These are phyloP conservation scores for Abrus precatorius DNA, from an alignment of 306 rosid species.

Conservation along the genomic window DNA sequence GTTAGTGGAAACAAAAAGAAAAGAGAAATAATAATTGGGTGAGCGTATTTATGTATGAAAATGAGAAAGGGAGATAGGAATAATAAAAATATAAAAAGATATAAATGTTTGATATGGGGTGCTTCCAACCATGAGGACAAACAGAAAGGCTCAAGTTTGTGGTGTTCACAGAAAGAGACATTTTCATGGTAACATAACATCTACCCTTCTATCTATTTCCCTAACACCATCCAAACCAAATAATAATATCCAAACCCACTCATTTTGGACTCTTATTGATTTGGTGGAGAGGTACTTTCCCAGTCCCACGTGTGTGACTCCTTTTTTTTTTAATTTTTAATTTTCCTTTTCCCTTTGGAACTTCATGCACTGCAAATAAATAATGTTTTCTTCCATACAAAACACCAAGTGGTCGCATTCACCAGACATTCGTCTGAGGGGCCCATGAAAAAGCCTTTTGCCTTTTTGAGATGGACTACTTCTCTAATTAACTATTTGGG, in stretches of 20 bases:
- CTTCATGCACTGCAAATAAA: constrained; percentile 39
- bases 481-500: constrained; percentile 10
- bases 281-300: constrained; percentile 51
- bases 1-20: background rate
- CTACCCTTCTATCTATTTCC: constrained; percentile 38
- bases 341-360: constrained; percentile 21
- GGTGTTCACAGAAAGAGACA: constrained; percentile 47
- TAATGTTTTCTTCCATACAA: constrained; percentile 15
- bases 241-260: constrained; percentile 50
- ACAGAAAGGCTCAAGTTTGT: constrained; percentile 33
- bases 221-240: constrained; percentile 43
- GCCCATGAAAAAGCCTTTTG: constrained; percentile 35
- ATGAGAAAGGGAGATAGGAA: constrained; percentile 21
- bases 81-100: constrained; percentile 27
- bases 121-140: constrained; percentile 49
- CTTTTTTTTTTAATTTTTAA: constrained; percentile 1
- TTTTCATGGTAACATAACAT: constrained; percentile 43
- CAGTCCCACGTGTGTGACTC: constrained; percentile 52
- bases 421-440: constrained; percentile 49
- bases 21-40: background rate
- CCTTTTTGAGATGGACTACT: constrained; percentile 45
- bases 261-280: constrained; percentile 44
- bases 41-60: background rate
- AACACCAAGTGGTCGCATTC: constrained; percentile 51
- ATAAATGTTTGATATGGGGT: constrained; percentile 22